These are phyloP conservation scores for Plenodomus biglobosus DNA, from an alignment of 2,329 filamentous ascomycete genomes.

Conservation along the genomic window DNA sequence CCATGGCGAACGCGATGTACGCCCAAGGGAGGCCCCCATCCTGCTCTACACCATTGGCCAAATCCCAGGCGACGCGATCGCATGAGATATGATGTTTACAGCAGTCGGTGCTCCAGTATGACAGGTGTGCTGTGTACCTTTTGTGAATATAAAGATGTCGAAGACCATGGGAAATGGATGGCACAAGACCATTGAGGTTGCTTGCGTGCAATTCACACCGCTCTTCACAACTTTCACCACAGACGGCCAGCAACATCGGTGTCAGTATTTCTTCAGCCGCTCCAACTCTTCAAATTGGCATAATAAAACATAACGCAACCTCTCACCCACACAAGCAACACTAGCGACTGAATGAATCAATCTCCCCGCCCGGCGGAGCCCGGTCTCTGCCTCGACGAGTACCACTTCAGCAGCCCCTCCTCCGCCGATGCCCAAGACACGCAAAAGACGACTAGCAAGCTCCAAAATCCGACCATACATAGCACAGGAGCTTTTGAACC, in stretches of 20 bases:
- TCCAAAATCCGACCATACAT: neutral
- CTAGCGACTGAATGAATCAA: constrained; percentile 16
- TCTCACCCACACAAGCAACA: neutral
- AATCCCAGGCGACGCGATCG: neutral
- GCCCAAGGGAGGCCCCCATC: neutral
- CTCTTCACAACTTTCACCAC: neutral
- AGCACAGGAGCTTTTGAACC: neutral
- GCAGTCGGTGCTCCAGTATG: neutral
- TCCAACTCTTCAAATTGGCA: constrained; percentile 3
- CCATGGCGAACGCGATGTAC: no score
- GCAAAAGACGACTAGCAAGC: neutral
- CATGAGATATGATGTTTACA: neutral
- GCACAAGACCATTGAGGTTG: neutral
- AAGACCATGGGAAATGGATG: no score
- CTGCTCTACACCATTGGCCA: neutral
- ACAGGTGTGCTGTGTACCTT: neutral
- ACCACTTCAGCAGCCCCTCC: neutral
- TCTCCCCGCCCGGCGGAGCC: constrained; percentile 4
- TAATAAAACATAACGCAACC: neutral
- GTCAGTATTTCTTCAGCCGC: constrained; percentile 1
- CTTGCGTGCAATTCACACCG: neutral
- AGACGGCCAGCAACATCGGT: neutral
- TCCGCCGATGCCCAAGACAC: neutral
- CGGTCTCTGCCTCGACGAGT: constrained; percentile 1
- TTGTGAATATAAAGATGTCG: neutral